Percentiles rank a stretch among this genome's conserved stretches.
These are phyloP conservation scores for Saccharomyces hybrid DNA, from an alignment of 1,139 yeast species.

Conservation along the genomic window DNA sequence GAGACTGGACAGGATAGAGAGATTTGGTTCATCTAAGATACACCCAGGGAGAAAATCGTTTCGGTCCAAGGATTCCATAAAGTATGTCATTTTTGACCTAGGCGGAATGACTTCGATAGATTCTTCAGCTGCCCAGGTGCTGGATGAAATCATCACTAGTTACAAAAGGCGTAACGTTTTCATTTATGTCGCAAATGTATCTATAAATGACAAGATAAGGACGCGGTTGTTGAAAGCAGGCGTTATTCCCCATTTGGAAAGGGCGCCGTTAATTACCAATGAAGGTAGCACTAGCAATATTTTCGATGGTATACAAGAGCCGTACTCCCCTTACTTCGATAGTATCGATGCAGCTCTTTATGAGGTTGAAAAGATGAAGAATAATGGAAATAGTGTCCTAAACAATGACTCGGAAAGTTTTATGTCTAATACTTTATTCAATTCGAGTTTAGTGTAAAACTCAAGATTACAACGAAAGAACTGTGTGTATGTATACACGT, in stretches of 20 bases:
- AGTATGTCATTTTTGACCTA: constrained; percentile 69
- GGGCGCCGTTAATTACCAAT: not conserved
- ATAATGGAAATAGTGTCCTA: not conserved
- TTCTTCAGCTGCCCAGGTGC: constrained; percentile 77
- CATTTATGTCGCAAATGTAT: constrained; percentile 61
- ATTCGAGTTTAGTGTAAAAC: constrained; percentile 3
- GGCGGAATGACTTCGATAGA: constrained; percentile 84
- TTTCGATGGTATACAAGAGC: not conserved
- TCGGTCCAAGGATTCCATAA: constrained; percentile 48
- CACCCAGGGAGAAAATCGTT: constrained; percentile 74
- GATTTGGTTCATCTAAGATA: constrained; percentile 73
- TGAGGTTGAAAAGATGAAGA: constrained; percentile 8
- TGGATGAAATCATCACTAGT: constrained; percentile 50
- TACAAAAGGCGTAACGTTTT: constrained; percentile 51
- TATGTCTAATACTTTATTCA: constrained; percentile 2
- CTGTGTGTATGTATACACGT: not conserved
- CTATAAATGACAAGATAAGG: constrained; percentile 37
- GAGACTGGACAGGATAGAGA: constrained; percentile 68
- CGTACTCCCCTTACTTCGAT: constrained; percentile 12
- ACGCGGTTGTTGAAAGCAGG: constrained; percentile 32
- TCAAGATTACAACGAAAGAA: not conserved
- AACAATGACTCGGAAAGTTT: constrained; percentile 1
- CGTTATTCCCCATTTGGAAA: constrained; percentile 23
- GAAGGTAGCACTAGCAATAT: not conserved
- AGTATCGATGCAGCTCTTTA: constrained; percentile 17